phyloP scores from a whole-genome alignment of 352 stramenopile species.

The Globisporangium okanoganense region DNA sequence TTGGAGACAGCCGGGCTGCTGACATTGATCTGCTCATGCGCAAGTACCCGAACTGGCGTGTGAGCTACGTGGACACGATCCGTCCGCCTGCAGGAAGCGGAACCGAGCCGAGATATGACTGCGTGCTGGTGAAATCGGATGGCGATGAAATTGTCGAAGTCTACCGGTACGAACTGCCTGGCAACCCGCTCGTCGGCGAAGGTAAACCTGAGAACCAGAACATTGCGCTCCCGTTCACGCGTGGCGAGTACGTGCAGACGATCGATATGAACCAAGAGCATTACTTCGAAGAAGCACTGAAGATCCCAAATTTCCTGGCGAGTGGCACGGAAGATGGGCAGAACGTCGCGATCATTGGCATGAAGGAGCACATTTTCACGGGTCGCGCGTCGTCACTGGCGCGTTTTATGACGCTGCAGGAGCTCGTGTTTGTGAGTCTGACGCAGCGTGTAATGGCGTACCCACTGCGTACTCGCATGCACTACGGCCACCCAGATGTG shows the following conservation, averaged over 20 bases:
- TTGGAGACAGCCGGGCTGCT: conserved; percentile 71
- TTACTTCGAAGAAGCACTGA: conserved; percentile 88
- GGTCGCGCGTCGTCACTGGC: conserved; percentile 78
- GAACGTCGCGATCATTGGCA: conserved; percentile 83
- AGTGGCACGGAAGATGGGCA: conserved; percentile 61
- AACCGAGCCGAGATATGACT: conserved; percentile 72
- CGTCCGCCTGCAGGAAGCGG: conserved; percentile 58
- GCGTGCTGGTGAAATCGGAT: conserved; percentile 79
- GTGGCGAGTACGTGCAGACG: conserved; percentile 84
- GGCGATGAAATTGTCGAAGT: conserved; percentile 86
- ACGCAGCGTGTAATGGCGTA: conserved; percentile 80
- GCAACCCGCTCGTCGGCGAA: conserved; percentile 79
- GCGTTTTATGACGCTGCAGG: conserved; percentile 87
- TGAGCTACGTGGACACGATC: conserved; percentile 88
- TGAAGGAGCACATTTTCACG: conserved; percentile 90
- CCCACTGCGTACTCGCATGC: conserved; percentile 73
- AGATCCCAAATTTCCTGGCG: conserved; percentile 86
- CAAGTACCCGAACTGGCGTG: conserved; percentile 93
- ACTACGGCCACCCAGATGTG: conserved; percentile 88
- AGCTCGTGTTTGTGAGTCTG: conserved; percentile 86
- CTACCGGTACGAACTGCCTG: conserved; percentile 83
- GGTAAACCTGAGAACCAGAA: conserved; percentile 90
- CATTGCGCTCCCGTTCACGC: conserved; percentile 79
- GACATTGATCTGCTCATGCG: conserved; percentile 98
- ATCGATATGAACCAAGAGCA: conserved; percentile 92